Evolutionary conservation across 495 filamentous ascomycete genomes (phyloP).

Genomic region (Zalerion maritima): DNA sequence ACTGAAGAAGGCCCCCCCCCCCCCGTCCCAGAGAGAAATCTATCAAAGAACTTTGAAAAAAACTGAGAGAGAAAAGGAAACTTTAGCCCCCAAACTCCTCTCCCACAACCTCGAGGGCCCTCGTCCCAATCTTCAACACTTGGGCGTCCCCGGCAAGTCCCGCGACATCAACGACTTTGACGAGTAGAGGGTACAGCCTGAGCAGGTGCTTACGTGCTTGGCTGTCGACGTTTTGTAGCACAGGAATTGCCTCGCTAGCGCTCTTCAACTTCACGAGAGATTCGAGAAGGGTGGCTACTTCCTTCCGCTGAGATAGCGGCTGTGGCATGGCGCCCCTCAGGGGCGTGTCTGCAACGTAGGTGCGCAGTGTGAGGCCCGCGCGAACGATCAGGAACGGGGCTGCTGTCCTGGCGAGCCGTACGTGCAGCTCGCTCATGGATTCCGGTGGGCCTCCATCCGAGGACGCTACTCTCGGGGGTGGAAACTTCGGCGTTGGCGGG

Average conservation of each 20-base stretch:
- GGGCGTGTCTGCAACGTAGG: conserved; percentile 85
- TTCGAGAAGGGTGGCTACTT: conserved; percentile 56
- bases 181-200: conserved; percentile 68
- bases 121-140: conserved; percentile 39
- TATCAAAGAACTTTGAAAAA: too few species aligned
- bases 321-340: conserved; percentile 85
- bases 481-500: conserved; percentile 8
- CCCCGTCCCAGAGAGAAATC: too few species aligned
- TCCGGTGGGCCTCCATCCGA: conserved; percentile 10
- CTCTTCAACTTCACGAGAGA: conserved; percentile 49
- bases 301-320: conserved; percentile 63
- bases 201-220: conserved; percentile 55
- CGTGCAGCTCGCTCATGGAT: conserved; percentile 18
- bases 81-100: conserved; percentile 51
- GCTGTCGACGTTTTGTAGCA: conserved; percentile 39
- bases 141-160: conserved; percentile 46
- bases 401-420: conserved; percentile 57
- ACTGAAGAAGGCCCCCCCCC: too few species aligned
- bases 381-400: conserved; percentile 78
- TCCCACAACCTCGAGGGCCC: conserved; percentile 51
- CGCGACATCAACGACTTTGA: conserved; percentile 53
- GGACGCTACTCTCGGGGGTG: neutral
- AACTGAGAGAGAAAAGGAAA: too few species aligned
- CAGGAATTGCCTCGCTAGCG: conserved; percentile 57
- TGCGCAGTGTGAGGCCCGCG: conserved; percentile 58